Evolutionary conservation across 768 basidiomycete genomes (phyloP).

Genomic region (Boletus sp.): DNA sequence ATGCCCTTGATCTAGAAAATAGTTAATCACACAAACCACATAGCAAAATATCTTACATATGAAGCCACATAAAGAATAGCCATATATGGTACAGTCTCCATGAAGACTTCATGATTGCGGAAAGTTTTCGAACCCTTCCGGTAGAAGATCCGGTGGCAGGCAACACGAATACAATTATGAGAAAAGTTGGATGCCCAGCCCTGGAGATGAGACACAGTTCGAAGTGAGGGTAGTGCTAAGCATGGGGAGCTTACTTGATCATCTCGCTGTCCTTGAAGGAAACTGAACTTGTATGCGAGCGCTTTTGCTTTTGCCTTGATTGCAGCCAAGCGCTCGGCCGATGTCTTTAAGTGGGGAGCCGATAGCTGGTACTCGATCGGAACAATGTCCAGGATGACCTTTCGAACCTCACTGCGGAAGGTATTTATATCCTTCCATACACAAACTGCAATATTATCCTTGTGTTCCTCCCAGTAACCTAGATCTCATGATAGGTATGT

Average conservation of each 20-base stretch:
- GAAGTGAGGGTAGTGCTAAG: neutral
- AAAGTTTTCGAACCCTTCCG: neutral
- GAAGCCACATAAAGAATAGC: neutral
- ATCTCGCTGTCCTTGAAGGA: neutral
- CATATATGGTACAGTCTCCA: neutral
- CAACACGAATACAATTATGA: neutral
- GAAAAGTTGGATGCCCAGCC: neutral
- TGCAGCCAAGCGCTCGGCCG: neutral
- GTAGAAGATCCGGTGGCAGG: neutral
- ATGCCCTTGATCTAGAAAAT: neutral
- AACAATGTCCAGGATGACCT: neutral
- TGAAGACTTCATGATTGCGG: neutral
- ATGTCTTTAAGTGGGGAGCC: neutral
- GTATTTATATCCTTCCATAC: neutral
- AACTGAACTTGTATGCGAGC: neutral
- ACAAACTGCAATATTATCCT: neutral
- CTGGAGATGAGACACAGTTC: neutral
- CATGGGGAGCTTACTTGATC: neutral
- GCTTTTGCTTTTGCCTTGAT: neutral
- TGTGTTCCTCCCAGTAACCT: neutral
- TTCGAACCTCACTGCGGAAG: neutral
- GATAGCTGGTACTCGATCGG: neutral
- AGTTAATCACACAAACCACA: no score
- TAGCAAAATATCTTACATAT: neutral
- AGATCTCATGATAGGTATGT: neutral